Conservation (phyloP, 805 yeast species). For the Gaillardinia entomophila region DNA sequence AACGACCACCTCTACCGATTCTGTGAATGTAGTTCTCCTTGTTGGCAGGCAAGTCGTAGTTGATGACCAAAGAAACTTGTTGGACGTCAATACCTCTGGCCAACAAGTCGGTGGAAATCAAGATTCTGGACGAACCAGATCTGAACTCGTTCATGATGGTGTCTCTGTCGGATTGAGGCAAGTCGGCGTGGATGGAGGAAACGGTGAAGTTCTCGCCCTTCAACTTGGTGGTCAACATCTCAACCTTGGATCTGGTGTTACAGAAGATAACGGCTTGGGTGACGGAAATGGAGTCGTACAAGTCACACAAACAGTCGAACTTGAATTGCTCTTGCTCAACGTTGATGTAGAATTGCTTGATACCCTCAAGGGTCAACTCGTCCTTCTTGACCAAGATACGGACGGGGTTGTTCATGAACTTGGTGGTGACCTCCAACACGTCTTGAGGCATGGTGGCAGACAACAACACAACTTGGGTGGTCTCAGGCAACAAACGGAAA, state of each 20-base stretch:
- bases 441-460: conserved; percentile 94
- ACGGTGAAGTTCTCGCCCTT: conserved; percentile 82
- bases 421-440: conserved; percentile 83
- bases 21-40: conserved; percentile 94
- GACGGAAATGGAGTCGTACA: conserved; percentile 91
- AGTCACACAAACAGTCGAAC: conserved; percentile 88
- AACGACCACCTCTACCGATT: conserved; percentile 97
- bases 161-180: conserved; percentile 92
- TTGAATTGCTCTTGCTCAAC: conserved; percentile 93
- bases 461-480: conserved; percentile 90
- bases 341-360: conserved; percentile 85
- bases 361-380: conserved; percentile 92
- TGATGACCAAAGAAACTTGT: conserved; percentile 91
- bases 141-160: conserved; percentile 93
- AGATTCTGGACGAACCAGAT: conserved; percentile 86
- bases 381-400: conserved; percentile 92
- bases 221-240: conserved; percentile 74
- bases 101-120: conserved; percentile 91
- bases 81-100: conserved; percentile 98
- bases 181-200: conserved; percentile 92
- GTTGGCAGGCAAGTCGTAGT: conserved; percentile 87
- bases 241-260: conserved; percentile 92
- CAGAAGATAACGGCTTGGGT: conserved; percentile 98
- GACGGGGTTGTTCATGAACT: conserved; percentile 93
- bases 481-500: conserved; percentile 79